Percentiles rank a stretch among this genome's conserved stretches.
Evolutionary conservation across 305 asterid genomes (phyloP).

Genomic region (Plantago rigida): DNA sequence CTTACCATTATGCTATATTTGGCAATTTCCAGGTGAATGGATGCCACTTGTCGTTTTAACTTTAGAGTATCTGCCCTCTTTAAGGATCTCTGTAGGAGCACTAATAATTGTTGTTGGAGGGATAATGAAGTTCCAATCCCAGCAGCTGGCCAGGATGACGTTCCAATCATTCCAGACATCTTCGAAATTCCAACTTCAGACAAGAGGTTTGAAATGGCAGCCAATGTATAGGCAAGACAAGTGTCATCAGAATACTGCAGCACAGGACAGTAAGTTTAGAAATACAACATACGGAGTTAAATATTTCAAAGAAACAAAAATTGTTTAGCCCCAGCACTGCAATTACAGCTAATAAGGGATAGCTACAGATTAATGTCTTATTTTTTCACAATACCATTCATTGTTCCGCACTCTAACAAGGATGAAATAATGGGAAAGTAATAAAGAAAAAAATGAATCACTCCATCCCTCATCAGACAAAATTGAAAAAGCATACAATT

Average conservation of each 20-base stretch:
- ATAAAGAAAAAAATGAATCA: constrained; percentile 3
- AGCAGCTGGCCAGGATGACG: constrained; percentile 67
- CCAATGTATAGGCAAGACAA: constrained; percentile 82
- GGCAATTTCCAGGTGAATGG: constrained; percentile 83
- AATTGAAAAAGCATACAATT: constrained; percentile 1
- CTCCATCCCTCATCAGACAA: constrained; percentile 16
- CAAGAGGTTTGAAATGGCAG: constrained; percentile 72
- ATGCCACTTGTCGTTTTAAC: constrained; percentile 69
- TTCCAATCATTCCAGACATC: constrained; percentile 66
- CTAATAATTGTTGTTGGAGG: constrained; percentile 75
- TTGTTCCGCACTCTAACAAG: neutral
- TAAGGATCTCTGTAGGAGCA: constrained; percentile 75
- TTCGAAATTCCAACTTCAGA: constrained; percentile 73
- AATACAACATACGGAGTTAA: constrained; percentile 6
- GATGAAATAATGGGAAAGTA: neutral
- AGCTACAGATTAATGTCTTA: neutral
- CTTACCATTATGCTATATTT: constrained; percentile 71
- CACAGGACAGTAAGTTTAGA: constrained; percentile 20
- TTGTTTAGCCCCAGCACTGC: neutral
- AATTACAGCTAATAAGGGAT: constrained; percentile 10
- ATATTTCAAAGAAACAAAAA: neutral
- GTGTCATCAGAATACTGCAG: constrained; percentile 83
- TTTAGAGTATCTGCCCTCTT: constrained; percentile 82
- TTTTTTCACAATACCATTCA: neutral
- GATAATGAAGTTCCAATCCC: constrained; percentile 65